Evolutionary conservation across 116 monocot genomes (phyloP).

Genomic region (Cymodocea nodosa): DNA sequence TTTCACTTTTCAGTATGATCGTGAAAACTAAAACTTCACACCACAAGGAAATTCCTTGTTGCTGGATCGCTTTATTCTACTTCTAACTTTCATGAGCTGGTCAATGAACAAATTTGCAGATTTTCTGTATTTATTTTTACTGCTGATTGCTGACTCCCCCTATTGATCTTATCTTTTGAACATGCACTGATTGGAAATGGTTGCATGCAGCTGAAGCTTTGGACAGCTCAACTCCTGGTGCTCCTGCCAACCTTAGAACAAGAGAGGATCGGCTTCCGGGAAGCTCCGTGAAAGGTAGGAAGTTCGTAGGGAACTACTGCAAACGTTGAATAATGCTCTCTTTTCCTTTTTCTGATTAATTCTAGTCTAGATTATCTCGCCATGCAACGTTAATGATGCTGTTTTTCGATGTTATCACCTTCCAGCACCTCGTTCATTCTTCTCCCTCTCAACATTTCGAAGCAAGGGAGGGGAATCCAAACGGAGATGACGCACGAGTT

Average conservation of each 20-base stretch:
- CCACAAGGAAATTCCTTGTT: no score
- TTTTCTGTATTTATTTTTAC: no score
- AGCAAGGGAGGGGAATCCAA: conserved; percentile 67
- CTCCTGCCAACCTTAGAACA: conserved; percentile 56
- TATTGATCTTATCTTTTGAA: not conserved
- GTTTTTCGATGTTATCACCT: not conserved
- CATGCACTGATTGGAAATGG: not conserved
- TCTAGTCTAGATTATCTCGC: not conserved
- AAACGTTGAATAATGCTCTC: not conserved
- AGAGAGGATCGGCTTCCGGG: conserved; percentile 68
- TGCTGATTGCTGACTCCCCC: no score
- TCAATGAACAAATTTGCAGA: no score
- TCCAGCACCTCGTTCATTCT: conserved; percentile 88
- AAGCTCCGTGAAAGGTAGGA: conserved; percentile 66
- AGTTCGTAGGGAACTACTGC: not conserved
- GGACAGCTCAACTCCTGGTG: conserved; percentile 42
- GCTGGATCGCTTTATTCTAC: no score
- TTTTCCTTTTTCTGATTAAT: not conserved
- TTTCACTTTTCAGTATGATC: no score
- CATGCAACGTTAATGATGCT: not conserved
- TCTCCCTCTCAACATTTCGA: conserved; percentile 83
- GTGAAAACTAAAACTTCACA: no score
- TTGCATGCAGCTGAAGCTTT: conserved; percentile 46
- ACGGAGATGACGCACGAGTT: conserved; percentile 33
- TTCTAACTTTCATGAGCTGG: no score